Base-by-base conservation (phyloP, 1,284 basidiomycete species). In the Tylopilus sp. region DNA sequence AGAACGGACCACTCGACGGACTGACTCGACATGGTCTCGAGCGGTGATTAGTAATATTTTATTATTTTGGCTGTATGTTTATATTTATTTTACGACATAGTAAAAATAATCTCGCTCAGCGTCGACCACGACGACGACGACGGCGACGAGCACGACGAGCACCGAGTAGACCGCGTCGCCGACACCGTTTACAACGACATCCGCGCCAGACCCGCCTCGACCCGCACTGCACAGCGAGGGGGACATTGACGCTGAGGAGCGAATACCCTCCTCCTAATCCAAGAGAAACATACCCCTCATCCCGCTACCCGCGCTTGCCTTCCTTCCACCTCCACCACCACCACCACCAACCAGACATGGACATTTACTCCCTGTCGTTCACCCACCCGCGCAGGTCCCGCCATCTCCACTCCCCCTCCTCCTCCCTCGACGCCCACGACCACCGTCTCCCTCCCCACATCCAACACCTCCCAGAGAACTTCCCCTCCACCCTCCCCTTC, bases 321-420 rank as follows among this genome's bases (percentile, higher is more conserved):
- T 37, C 49, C 15, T 37, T 9, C 43, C n/a, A 2, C 25, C 37
- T 52, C 31, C 52, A 49, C 24, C 43, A 2, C 25, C 37, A 54
- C 31, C 52, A 49, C 24, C 43, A 19, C 5, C 11, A 55, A 50
- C 61, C 43, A 50, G 46, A 67, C 68, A 94, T 94, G 93, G 93
- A 95, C 72, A 84, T 94, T 69, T 95, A 94, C 82, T 91, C 92
- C 51, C 92, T 91, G 62, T 91, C 92, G 68, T 92, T 93, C 79
- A 87, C 85, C 65, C 88, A 90, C 75, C 90, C 90, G 63, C 87
- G 88, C 76, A 78, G 84, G 69, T 79, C 84, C 70, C 84, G 84
- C 68, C 80, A 83, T 72, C 72, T 78, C 73, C 57, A 69, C 47
- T 82, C 83, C 52, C 74, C 81, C 49, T 72, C 82, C 61, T 81